Evolutionary conservation across 1,284 basidiomycete species (phyloP).

Genomic region (Puccinia sorghi): DNA sequence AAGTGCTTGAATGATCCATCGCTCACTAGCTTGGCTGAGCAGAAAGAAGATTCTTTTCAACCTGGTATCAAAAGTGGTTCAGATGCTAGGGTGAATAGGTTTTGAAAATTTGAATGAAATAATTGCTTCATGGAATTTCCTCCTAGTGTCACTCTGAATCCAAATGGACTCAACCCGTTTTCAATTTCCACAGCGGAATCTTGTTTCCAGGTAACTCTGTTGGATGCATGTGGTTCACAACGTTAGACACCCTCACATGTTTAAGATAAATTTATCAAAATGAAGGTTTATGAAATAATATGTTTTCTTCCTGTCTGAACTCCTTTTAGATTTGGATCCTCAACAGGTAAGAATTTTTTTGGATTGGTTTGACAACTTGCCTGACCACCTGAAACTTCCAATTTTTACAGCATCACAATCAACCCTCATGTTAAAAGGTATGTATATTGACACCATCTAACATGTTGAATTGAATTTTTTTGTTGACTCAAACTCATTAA

Average conservation of each 20-base stretch:
- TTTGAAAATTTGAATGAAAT: background rate
- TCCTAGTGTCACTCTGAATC: background rate
- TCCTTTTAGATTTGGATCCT: conserved; percentile 36
- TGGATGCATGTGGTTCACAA: conserved; percentile 44
- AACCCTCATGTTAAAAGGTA: conserved; percentile 48
- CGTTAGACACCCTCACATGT: background rate
- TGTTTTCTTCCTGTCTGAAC: background rate
- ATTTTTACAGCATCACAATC: conserved; percentile 37
- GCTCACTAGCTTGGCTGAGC: background rate
- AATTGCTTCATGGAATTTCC: background rate
- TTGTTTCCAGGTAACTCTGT: conserved; percentile 49
- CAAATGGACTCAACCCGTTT: background rate
- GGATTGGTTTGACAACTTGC: background rate
- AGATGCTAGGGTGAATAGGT: conserved; percentile 42
- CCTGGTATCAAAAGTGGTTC: conserved; percentile 18
- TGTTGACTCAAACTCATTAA: background rate
- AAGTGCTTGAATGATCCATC: background rate
- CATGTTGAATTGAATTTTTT: background rate
- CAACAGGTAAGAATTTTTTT: conserved; percentile 39
- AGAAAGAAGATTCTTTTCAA: background rate
- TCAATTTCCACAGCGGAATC: conserved; percentile 18
- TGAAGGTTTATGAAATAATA: background rate
- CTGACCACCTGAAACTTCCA: background rate
- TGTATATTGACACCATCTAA: background rate
- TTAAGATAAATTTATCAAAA: background rate